Percentiles rank a stretch among this genome's conserved stretches.
Conservation (phyloP, 371 early-diverging fungal genomes). For the Mortierella sp. region DNA sequence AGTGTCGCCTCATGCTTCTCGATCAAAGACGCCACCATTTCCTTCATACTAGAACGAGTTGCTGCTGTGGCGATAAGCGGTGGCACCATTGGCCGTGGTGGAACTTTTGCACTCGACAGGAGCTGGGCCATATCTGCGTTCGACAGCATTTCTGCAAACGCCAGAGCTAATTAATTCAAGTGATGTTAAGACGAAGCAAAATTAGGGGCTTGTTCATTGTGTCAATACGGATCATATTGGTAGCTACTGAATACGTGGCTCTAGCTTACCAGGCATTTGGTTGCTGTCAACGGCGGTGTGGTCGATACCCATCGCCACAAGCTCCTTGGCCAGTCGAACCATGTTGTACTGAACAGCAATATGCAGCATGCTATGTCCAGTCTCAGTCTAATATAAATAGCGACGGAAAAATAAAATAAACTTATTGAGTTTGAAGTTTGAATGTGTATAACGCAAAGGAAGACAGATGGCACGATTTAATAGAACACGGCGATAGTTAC, state of each 20-base stretch:
- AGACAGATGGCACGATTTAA: neutral
- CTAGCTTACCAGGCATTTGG: conserved; percentile 39
- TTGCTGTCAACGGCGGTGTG: conserved; percentile 51
- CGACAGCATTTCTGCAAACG: conserved; percentile 29
- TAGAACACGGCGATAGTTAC: conserved; percentile 10
- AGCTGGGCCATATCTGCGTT: conserved; percentile 19
- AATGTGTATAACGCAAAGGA: neutral
- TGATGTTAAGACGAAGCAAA: neutral
- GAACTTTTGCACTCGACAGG: conserved; percentile 30
- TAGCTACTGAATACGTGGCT: neutral
- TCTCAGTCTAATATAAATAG: conserved; percentile 26
- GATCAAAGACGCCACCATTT: conserved; percentile 19
- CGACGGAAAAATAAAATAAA: neutral
- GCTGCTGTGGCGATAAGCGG: neutral
- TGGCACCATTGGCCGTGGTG: conserved; percentile 49
- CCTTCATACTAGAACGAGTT: conserved; percentile 13
- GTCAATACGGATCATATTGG: neutral
- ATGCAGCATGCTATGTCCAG: conserved; percentile 46
- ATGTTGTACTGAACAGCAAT: conserved; percentile 39
- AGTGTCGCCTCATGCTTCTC: conserved; percentile 29
- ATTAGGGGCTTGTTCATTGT: neutral
- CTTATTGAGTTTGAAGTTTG: neutral
- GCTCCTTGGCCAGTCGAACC: conserved; percentile 26
- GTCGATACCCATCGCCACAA: conserved; percentile 52
- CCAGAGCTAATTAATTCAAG: conserved; percentile 22